phyloP scores from a whole-genome alignment of 1,284 basidiomycete genomes.

The Hymenochaete sp. region DNA sequence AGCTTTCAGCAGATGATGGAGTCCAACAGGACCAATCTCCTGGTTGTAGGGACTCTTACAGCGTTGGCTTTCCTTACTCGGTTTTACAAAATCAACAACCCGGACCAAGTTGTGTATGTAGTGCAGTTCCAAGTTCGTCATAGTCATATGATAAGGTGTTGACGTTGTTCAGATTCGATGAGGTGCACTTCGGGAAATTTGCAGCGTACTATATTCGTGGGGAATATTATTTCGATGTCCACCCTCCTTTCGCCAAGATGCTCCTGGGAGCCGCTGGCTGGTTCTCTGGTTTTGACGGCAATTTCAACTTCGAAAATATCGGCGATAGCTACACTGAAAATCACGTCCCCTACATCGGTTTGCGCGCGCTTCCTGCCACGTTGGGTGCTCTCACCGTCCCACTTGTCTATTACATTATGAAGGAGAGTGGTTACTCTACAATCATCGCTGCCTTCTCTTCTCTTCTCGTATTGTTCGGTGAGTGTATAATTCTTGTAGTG shows the following conservation, averaged over 20 bases:
- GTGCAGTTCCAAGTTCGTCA: constrained; percentile 27
- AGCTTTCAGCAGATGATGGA: constrained; percentile 14
- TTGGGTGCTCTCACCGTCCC: constrained; percentile 86
- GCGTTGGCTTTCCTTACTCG: constrained; percentile 70
- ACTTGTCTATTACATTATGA: constrained; percentile 93
- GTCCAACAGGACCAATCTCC: constrained; percentile 17
- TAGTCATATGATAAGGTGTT: background rate
- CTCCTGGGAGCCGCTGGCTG: constrained; percentile 89
- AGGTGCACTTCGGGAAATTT: constrained; percentile 96
- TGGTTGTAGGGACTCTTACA: constrained; percentile 55
- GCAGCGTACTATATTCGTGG: constrained; percentile 85
- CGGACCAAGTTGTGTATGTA: constrained; percentile 83
- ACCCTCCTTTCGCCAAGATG: constrained; percentile 93
- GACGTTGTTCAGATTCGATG: constrained; percentile 69
- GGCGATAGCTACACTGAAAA: constrained; percentile 85
- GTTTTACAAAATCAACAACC: constrained; percentile 91
- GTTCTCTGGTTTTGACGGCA: constrained; percentile 93
- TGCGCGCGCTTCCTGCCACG: constrained; percentile 87
- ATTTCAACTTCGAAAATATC: constrained; percentile 91
- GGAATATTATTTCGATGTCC: constrained; percentile 99
- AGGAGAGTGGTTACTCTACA: constrained; percentile 92
- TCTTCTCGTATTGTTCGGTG: constrained; percentile 78
- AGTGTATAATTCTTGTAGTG: constrained; percentile 22
- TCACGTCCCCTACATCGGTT: constrained; percentile 89
- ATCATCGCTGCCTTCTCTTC: constrained; percentile 86